A percentile compares a stretch with the other conserved stretches of the same genome.
These are phyloP conservation scores for Protomyces gravidus DNA, from an alignment of 1,139 yeast genomes.

Conservation along the genomic window DNA sequence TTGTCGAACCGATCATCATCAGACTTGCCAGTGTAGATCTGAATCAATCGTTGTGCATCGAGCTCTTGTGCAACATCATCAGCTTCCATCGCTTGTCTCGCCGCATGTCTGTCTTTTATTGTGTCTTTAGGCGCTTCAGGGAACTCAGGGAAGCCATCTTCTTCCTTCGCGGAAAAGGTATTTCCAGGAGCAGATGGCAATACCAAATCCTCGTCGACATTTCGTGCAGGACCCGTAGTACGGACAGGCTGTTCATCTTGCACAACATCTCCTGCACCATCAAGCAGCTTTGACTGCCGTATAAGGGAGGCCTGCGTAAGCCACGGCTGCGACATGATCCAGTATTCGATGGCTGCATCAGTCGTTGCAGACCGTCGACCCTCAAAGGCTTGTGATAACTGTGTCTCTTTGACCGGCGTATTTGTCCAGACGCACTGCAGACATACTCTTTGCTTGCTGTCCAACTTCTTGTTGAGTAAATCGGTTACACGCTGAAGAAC, in stretches of 20 bases:
- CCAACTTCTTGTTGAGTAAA: not conserved
- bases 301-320: not conserved
- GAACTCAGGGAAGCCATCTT: too few species aligned
- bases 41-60: not conserved
- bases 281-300: not conserved
- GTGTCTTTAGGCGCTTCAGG: not conserved
- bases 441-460: not conserved
- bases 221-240: not conserved
- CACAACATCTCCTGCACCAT: not conserved
- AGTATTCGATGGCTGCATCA: not conserved
- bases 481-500: not conserved
- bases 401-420: not conserved
- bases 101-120: not conserved
- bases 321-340: conserved; percentile 1
- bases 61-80: not conserved
- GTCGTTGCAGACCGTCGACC: not conserved
- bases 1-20: not conserved
- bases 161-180: too few species aligned
- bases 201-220: not conserved
- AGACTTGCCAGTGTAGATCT: not conserved
- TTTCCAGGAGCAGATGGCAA: not conserved
- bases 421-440: not conserved
- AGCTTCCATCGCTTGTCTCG: not conserved
- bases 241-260: too few species aligned
- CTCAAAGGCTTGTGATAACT: not conserved